A percentile compares a stretch with the other conserved stretches of the same genome.
These are phyloP conservation scores for Monosporozyma unispora DNA, from an alignment of 805 yeast genomes.

Conservation along the genomic window DNA sequence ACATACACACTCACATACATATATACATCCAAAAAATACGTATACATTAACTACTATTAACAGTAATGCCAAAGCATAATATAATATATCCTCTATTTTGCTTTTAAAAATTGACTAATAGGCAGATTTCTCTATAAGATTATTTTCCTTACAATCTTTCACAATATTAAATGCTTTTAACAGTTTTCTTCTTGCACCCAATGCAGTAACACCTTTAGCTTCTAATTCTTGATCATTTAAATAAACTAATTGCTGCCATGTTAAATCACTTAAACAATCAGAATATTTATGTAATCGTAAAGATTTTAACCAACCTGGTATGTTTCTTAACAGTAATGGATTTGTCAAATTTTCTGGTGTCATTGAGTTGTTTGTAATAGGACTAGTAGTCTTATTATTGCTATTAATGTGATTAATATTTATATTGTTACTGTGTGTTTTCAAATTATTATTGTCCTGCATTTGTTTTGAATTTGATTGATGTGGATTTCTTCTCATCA, in stretches of 20 bases:
- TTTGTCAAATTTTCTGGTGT: conserved; percentile 45
- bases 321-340: conserved; percentile 53
- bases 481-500: not conserved
- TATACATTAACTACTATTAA: not conserved
- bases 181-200: conserved; percentile 92
- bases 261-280: conserved; percentile 60
- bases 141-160: conserved; percentile 42
- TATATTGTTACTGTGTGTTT: not conserved
- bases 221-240: conserved; percentile 62
- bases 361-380: conserved; percentile 13
- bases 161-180: conserved; percentile 86
- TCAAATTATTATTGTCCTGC: not conserved
- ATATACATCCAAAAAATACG: not conserved
- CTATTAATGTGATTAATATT: conserved; percentile 6
- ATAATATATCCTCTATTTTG: too few species aligned
- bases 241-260: conserved; percentile 73
- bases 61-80: not conserved
- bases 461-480: not conserved
- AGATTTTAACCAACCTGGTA: conserved; percentile 88
- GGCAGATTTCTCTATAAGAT: conserved; percentile 27
- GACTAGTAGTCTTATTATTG: not conserved
- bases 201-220: conserved; percentile 76
- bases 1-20: not conserved
- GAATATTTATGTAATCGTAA: conserved; percentile 91
- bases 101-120: conserved; percentile 3